Percentiles rank a stretch among this genome's conserved stretches.
phyloP scores from a whole-genome alignment of 371 early-diverging fungal species.

The Neoconidiobolus thromboides region DNA sequence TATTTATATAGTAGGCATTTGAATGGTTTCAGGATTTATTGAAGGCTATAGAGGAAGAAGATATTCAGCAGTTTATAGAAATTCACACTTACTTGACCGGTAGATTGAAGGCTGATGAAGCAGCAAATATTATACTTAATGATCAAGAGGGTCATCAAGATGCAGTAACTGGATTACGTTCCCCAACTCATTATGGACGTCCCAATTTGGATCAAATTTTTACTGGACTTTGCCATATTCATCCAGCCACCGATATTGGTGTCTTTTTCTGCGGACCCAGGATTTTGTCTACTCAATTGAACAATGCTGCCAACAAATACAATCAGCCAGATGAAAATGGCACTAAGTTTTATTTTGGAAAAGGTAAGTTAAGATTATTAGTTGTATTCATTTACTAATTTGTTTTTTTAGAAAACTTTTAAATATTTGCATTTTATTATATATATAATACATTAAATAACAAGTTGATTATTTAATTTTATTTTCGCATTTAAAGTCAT shows the following conservation, averaged over 20 bases:
- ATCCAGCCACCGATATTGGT: conserved; percentile 28
- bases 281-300: conserved; percentile 24
- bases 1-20: conserved; percentile 29
- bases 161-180: conserved; percentile 33
- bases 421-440: too few species aligned
- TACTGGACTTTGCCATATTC: conserved; percentile 23
- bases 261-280: conserved; percentile 45
- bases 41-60: conserved; percentile 39
- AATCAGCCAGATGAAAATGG: conserved; percentile 15
- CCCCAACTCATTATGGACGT: conserved; percentile 37
- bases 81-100: conserved; percentile 57
- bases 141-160: conserved; percentile 22
- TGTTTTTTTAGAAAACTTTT: too few species aligned
- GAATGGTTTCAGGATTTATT: conserved; percentile 62
- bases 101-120: conserved; percentile 24
- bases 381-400: too few species aligned
- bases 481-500: too few species aligned
- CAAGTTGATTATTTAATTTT: too few species aligned
- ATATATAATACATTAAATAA: too few species aligned
- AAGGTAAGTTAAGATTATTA: conserved; percentile 7
- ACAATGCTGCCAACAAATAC: conserved; percentile 36
- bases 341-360: conserved; percentile 13
- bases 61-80: conserved; percentile 40
- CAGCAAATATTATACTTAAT: conserved; percentile 29
- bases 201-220: conserved; percentile 39